Conservation (phyloP, 495 filamentous ascomycete species). For the Letharia lupina region DNA sequence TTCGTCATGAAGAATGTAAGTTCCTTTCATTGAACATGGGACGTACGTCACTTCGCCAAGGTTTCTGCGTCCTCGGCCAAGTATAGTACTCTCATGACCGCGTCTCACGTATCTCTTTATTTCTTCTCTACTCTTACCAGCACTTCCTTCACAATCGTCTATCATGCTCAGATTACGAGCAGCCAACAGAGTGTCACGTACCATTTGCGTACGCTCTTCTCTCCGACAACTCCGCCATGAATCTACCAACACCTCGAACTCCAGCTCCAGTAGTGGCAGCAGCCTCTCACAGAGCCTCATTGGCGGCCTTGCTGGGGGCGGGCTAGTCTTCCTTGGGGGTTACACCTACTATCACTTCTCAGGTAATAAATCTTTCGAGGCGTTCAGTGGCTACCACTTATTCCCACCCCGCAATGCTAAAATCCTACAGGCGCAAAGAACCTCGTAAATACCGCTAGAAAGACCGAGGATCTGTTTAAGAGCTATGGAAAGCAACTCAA, state of each 20-base stretch:
- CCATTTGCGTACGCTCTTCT: constrained; percentile 5
- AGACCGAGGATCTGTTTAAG: constrained; percentile 46
- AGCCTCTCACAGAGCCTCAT: constrained; percentile 28
- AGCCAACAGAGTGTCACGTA: constrained; percentile 10
- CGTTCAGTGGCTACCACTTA: neutral
- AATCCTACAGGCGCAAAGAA: constrained; percentile 38
- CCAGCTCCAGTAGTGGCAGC: constrained; percentile 4
- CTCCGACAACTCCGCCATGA: constrained; percentile 21
- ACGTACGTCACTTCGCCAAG: neutral
- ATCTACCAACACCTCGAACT: constrained; percentile 10
- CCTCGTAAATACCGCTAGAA: constrained; percentile 40
- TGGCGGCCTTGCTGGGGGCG: constrained; percentile 43
- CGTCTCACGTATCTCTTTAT: neutral
- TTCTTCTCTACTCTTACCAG: neutral
- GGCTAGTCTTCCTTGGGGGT: constrained; percentile 41
- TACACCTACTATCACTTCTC: constrained; percentile 50
- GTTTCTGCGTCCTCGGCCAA: neutral
- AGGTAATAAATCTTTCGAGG: constrained; percentile 20
- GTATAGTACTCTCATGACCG: neutral
- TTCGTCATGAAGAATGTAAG: too few relatives aligned
- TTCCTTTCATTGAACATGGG: too few relatives aligned
- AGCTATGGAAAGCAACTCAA: constrained; percentile 42
- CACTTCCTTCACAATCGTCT: neutral
- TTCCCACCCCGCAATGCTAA: neutral
- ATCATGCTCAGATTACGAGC: constrained; percentile 15